These are phyloP conservation scores for Chlamydomonas applanata DNA, from an alignment of 139 green algal genomes.

Conservation along the genomic window DNA sequence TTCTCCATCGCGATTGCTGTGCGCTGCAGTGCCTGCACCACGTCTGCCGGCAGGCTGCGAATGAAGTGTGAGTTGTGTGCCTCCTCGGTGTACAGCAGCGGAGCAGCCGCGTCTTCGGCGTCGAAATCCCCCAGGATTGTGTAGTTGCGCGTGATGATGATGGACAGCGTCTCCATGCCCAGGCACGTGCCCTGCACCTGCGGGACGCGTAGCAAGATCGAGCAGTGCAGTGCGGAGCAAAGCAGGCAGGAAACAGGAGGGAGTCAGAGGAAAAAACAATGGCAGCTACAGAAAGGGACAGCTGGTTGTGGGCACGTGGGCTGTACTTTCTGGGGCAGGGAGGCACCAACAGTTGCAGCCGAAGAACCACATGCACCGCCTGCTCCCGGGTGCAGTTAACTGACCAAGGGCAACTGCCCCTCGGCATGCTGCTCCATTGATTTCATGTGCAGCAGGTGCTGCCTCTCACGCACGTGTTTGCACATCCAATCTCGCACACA, in stretches of 20 bases:
- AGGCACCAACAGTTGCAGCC: too few species aligned
- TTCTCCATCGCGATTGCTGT: conserved; percentile 81
- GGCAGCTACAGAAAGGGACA: too few species aligned
- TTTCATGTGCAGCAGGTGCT: too few species aligned
- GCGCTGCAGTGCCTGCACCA: conserved; percentile 64
- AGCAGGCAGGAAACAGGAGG: too few species aligned
- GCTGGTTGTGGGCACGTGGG: too few species aligned
- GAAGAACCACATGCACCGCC: too few species aligned
- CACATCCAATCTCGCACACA: conserved; percentile 2
- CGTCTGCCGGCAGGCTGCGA: conserved; percentile 47
- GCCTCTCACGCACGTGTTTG: not conserved
- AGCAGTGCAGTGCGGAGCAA: too few species aligned
- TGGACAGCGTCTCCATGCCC: conserved; percentile 71
- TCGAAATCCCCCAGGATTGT: conserved; percentile 58
- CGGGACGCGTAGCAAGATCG: not conserved
- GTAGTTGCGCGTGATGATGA: conserved; percentile 57
- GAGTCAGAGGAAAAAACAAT: too few species aligned
- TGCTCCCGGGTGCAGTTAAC: too few species aligned
- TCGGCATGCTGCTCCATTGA: too few species aligned
- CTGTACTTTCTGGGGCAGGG: too few species aligned
- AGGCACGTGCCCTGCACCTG: conserved; percentile 77
- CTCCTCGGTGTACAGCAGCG: conserved; percentile 62
- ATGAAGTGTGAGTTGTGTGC: conserved; percentile 49
- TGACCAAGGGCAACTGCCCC: too few species aligned
- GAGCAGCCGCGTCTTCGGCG: conserved; percentile 63